Evolutionary conservation across 1,284 basidiomycete genomes (phyloP), one percentile per base, ranked within the genome.

Genomic region (Sporisorium scitamineum): DNA sequence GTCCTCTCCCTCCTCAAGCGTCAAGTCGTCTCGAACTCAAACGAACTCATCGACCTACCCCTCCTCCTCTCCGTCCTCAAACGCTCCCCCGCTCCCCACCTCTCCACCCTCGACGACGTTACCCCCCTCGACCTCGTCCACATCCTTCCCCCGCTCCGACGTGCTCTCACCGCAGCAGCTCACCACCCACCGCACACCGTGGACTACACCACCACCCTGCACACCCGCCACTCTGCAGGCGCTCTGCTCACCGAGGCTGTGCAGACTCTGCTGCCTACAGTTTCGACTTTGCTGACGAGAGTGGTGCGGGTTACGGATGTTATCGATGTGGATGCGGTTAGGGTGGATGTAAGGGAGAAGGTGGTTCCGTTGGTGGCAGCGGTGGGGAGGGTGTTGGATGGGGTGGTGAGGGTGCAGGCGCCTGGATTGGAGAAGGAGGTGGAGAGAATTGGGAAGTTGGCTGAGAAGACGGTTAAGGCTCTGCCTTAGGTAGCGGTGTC

Each of bases 171-270:
- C n/a, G 31, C 26, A 6, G 52, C 62, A 11, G 50, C 52, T 32
- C 42, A 18, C 8, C n/a, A 37, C 31, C 24, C 55, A 31, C 24
- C 41, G 22, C 31, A 39, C 29, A 14, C 32, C 1, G 32, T 52
- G 39, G 37, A 51, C 54, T 29, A 44, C 31, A 34, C 51, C 31
- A 34, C 51, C 31, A n/a, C 32, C 13, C 31, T 57, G 29, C 34
- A 42, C n/a, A 32, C 52, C 2, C 52, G 47, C 32, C 22, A 47
- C 29, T 26, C 31, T 24, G 29, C 27, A 2, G 5, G 31, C 39
- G 27, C 37, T n/a, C 54, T 67, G 6, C 50, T 73, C 53, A 22
- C n/a, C 20, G 57, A 53, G 39, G 60, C 70, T 7, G 27, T 73
- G 44, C 47, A 44, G 50, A 53, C 50, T 5, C 57, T 72, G 24